phyloP scores from a whole-genome alignment of 805 yeast species.

The Candida krabiensis region DNA sequence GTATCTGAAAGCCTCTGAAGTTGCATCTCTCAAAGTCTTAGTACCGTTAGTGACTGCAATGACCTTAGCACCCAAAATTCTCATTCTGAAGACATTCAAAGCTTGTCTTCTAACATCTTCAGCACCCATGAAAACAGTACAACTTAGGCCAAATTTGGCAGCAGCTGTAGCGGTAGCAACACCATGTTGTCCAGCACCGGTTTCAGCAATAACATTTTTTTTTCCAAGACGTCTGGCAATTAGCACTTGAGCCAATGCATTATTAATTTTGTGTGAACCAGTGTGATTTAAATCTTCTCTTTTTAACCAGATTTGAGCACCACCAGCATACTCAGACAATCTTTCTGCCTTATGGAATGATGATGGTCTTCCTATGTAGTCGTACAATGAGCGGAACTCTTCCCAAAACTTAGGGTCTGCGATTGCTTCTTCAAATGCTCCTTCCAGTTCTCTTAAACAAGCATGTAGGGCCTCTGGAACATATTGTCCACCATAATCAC shows the following conservation, averaged over 20 bases:
- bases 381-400: constrained; percentile 79
- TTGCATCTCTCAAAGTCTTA: constrained; percentile 94
- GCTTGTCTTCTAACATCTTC: constrained; percentile 99
- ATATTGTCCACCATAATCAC: constrained; percentile 97
- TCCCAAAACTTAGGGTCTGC: constrained; percentile 94
- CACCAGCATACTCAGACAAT: constrained; percentile 86
- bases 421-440: constrained; percentile 81
- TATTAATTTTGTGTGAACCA: constrained; percentile 85
- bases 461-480: constrained; percentile 96
- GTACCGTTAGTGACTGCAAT: constrained; percentile 94
- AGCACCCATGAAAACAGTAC: constrained; percentile 98
- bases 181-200: constrained; percentile 95
- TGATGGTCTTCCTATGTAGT: constrained; percentile 96
- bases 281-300: constrained; percentile 94
- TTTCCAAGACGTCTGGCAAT: constrained; percentile 80
- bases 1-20: constrained; percentile 91
- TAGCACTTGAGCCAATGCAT: constrained; percentile 79
- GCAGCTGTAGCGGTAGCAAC: constrained; percentile 92
- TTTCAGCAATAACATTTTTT: constrained; percentile 77
- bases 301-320: constrained; percentile 95
- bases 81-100: constrained; percentile 94
- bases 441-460: constrained; percentile 86
- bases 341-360: constrained; percentile 88
- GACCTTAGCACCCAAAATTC: constrained; percentile 93
- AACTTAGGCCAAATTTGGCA: constrained; percentile 88